Conservation (phyloP, 306 rosid species). For the barrel medic (Medicago truncatula) region DNA sequence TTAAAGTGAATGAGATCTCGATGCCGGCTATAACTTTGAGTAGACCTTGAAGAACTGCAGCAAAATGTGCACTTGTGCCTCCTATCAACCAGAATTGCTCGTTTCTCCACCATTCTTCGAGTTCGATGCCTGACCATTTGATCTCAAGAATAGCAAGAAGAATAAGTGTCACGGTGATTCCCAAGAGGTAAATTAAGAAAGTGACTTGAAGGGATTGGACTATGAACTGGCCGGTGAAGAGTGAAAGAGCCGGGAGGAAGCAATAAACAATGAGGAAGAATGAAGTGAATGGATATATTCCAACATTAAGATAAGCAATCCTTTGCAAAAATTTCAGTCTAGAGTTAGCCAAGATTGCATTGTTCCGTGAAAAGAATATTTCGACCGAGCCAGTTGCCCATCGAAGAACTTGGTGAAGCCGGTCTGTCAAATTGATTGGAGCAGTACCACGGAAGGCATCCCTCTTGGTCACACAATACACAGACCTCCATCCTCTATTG, state of each 20-base stretch:
- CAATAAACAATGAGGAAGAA: conserved; percentile 78
- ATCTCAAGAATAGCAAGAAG: conserved; percentile 71
- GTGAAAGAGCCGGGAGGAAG: conserved; percentile 84
- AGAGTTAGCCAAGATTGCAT: conserved; percentile 66
- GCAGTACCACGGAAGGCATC: conserved; percentile 86
- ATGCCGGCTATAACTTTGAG: conserved; percentile 76
- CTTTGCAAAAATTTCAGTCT: conserved; percentile 68
- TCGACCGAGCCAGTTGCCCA: conserved; percentile 95
- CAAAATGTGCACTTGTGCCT: conserved; percentile 87
- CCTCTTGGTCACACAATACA: conserved; percentile 77
- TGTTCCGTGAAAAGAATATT: conserved; percentile 82
- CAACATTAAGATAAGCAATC: conserved; percentile 78
- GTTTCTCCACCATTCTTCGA: conserved; percentile 89
- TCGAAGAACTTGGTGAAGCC: conserved; percentile 81
- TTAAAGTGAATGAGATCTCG: conserved; percentile 79
- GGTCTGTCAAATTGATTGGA: conserved; percentile 77
- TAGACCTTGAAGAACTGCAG: conserved; percentile 80
- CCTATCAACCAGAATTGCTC: conserved; percentile 89
- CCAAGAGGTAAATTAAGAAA: conserved; percentile 71
- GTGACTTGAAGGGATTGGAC: conserved; percentile 62
- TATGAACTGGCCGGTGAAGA: conserved; percentile 70
- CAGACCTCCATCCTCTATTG: conserved; percentile 80
- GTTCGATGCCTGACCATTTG: conserved; percentile 77
- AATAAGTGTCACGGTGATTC: conserved; percentile 69
- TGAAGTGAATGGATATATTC: conserved; percentile 83